Evolutionary conservation across 768 basidiomycete genomes (phyloP).

Genomic region (Leccinellum rugosiceps): DNA sequence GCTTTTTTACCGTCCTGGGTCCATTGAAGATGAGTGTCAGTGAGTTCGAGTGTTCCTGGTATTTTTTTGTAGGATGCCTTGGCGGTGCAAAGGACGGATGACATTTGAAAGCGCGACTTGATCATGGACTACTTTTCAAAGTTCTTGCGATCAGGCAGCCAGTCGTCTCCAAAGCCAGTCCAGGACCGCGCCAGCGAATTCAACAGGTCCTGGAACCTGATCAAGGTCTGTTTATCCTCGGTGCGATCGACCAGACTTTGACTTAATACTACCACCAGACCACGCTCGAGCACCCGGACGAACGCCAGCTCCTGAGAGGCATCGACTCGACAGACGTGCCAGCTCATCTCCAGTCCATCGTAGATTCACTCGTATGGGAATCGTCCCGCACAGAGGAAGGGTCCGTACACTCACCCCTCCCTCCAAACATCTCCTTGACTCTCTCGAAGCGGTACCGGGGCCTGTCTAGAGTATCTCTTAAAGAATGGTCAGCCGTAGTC

Average conservation of each 20-base stretch:
- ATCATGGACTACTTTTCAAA: conserved; percentile 86
- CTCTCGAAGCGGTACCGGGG: conserved; percentile 69
- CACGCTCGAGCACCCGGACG: conserved; percentile 84
- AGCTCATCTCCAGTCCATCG: conserved; percentile 68
- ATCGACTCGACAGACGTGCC: conserved; percentile 83
- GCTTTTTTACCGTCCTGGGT: conserved; percentile 66
- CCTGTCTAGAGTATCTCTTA: conserved; percentile 86
- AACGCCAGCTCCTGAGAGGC: conserved; percentile 79
- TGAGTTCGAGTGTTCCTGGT: conserved; percentile 72
- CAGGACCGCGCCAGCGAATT: conserved; percentile 74
- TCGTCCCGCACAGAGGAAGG: conserved; percentile 82
- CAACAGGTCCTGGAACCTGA: conserved; percentile 66
- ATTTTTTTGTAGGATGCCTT: conserved; percentile 57
- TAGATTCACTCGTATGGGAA: conserved; percentile 84
- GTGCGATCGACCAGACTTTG: neutral
- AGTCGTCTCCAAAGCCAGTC: conserved; percentile 43
- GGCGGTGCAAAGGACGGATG: neutral
- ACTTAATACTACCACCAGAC: conserved; percentile 44
- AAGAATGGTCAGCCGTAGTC: conserved; percentile 63
- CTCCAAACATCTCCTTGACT: conserved; percentile 8
- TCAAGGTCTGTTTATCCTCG: conserved; percentile 51
- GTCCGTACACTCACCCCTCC: conserved; percentile 44
- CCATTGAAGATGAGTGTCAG: conserved; percentile 73
- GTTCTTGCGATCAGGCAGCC: conserved; percentile 51
- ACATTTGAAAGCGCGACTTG: conserved; percentile 15